phyloP scores from a whole-genome alignment of 1,284 basidiomycete genomes.

The Macrocybe sp. region DNA sequence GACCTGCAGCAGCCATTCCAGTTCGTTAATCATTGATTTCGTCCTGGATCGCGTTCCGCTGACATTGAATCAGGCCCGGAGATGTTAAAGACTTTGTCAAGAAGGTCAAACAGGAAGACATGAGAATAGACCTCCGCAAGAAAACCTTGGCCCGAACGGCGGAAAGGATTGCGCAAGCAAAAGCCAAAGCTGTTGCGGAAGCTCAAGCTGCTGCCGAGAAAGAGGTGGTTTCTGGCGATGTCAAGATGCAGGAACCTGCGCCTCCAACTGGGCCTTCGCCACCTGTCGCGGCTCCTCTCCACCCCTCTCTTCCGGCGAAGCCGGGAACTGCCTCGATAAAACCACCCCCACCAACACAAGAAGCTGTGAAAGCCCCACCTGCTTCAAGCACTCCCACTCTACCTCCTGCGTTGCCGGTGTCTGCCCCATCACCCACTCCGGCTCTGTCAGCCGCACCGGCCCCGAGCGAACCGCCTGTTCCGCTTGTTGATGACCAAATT shows the following conservation, averaged over 20 bases:
- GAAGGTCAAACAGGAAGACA: slow-evolving; percentile 63
- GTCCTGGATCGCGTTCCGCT: neutral
- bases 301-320: slow-evolving; percentile 61
- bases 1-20: slow-evolving; percentile 64
- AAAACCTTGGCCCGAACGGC: slow-evolving; percentile 45
- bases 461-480: slow-evolving; percentile 21
- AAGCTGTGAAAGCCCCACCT: slow-evolving; percentile 16
- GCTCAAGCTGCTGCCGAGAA: slow-evolving; percentile 16
- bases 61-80: slow-evolving; percentile 43
- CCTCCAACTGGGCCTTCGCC: slow-evolving; percentile 18
- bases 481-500: slow-evolving; percentile 46
- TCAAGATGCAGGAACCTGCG: slow-evolving; percentile 15
- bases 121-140: slow-evolving; percentile 55
- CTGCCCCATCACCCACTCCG: slow-evolving; percentile 15
- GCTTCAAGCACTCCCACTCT: neutral
- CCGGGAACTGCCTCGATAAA: slow-evolving; percentile 32
- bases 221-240: neutral
- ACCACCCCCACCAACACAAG: slow-evolving; percentile 25
- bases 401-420: slow-evolving; percentile 11
- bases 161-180: slow-evolving; percentile 37
- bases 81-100: slow-evolving; percentile 69
- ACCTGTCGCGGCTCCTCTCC: slow-evolving; percentile 37
- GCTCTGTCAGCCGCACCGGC: slow-evolving; percentile 15
- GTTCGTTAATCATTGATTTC: slow-evolving; percentile 33
- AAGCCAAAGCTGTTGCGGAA: slow-evolving; percentile 35